Conservation (phyloP, 2,329 filamentous ascomycete species). For the Thelonectria blattea region DNA sequence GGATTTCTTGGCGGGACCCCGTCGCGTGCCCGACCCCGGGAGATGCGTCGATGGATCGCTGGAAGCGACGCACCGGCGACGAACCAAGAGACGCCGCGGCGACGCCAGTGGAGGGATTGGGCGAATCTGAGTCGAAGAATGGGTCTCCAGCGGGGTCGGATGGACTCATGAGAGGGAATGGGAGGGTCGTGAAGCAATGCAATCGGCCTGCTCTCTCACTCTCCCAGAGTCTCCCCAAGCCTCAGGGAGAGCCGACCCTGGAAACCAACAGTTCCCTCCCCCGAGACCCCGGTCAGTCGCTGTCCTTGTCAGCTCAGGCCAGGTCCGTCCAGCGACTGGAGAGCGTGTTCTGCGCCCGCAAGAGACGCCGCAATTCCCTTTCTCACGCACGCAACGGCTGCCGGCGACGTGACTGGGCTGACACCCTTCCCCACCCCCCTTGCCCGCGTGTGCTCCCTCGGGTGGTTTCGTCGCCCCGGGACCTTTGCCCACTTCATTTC, state of each 20-base stretch:
- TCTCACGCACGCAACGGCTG: constrained; percentile 1
- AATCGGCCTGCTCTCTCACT: constrained; percentile 7
- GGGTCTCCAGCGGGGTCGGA: background rate
- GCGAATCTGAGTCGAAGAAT: constrained; percentile 8
- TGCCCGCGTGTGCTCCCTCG: constrained; percentile 7
- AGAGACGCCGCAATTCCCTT: background rate
- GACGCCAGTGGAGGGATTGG: constrained; percentile 6
- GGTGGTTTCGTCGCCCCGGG: constrained; percentile 6
- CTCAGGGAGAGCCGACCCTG: constrained; percentile 2
- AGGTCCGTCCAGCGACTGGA: constrained; percentile 6
- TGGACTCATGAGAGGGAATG: constrained; percentile 3
- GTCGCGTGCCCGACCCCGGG: constrained; percentile 21
- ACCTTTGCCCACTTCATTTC: constrained; percentile 3
- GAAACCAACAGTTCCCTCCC: constrained; percentile 22
- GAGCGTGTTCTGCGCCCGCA: constrained; percentile 10
- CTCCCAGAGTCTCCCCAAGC: background rate
- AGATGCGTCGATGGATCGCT: constrained; percentile 24
- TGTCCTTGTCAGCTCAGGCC: constrained; percentile 12
- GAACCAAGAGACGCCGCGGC: constrained; percentile 9
- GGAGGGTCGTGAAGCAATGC: background rate
- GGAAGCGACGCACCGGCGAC: constrained; percentile 12
- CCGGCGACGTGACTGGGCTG: constrained; percentile 3
- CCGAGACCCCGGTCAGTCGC: constrained; percentile 26
- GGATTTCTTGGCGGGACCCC: constrained; percentile 11
- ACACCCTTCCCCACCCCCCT: constrained; percentile 10